Evolutionary conservation across 306 rosid genomes (phyloP), one percentile per base, ranked within the genome.

Genomic region (Spatholobus suberectus): DNA sequence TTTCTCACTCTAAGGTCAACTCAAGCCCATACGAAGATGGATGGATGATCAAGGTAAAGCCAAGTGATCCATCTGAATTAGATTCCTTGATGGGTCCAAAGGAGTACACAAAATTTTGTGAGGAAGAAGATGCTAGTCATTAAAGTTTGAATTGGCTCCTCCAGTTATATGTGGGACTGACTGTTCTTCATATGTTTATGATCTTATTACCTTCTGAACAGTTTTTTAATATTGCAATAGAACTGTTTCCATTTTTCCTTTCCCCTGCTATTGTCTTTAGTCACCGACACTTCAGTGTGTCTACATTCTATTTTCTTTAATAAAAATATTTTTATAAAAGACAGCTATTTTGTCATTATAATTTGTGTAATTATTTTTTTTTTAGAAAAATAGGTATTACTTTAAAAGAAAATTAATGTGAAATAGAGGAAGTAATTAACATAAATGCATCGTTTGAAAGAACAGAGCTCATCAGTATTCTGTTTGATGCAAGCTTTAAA

Each of bases 21-120:
- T 47, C 91, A 73, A 91, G 93, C 82, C 98, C 99, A 8, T 96
- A 89, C 62, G 98, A 92, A 87, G 92, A 84, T n/a, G 99, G 99
- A 62, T 92, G 95, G 98, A 92, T 94, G 97, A 96, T 94, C 79
- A 94, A 96, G 85, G 78, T 96, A 83, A 96, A 96, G 87, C 94
- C 99, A 7, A 90, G 85, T 87, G 83, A 73, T 82, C 90, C 91
- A 44, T 54, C 91, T 62, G 94, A 94, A 76, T 65, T 91, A 77
- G 94, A 89, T 51, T 88, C 97, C 24, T 88, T 90, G 88, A 3
- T 91, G 85, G 97, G 92, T 37, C 67, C 92, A 23, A 92, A 90
- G 84, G 98, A 89, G 75, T 96, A 96, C 85, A 94, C 95, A 10
- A 91, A 94, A 66, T 87, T 90, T 76, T 92, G 97, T 21, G 93